Base-by-base conservation (phyloP, 192 early-diverging fungal species). In the Backusella australiensis region DNA sequence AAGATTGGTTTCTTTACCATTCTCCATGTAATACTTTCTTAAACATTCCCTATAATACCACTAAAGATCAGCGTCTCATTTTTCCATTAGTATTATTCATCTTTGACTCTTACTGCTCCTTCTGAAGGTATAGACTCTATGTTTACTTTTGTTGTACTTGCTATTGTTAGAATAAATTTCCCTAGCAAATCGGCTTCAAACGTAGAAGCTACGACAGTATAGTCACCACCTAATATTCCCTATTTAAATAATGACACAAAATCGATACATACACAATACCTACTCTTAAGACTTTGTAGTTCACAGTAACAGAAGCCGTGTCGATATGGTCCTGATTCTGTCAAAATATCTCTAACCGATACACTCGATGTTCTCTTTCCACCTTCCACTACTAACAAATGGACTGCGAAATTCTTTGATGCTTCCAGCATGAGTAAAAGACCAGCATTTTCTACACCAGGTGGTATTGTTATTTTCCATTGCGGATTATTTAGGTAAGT, bases 401-500 rank as follows among this genome's bases (percentile, higher is more conserved):
- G 90, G 17, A 94, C 83, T 15, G 91, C 88, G 69, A 86, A 88
- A 32, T 83, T 80, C 75, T 89, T 88, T 6, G 88, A 86, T 1
- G 91, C 88, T 66, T 95, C 93, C 8, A 95, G 81, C 89, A 91
- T 90, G 29, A 93, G 75, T 11, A 86, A 72, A 5, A 85, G 56
- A 5, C 84, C 74, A 67, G 34, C 42, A 42, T 68, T 41, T 39
- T 14, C 56, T 23, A 8, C 14, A 15, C 36, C 39, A 42, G 78
- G 73, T 7, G 84, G 71, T 11, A 94, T 85, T 2, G 86, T 86
- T 6, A 96, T 67, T 42, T 84, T 82, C 82, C 91, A 96, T 79
- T 94, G 92, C 32, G 95, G 95, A 75, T 96, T 96, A 76, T 90
- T 88, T 68, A 91, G 73, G 77, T 90, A 95, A 4, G 89, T 87